phyloP scores from a whole-genome alignment of 139 green algal species.

The Chlorella sp. region DNA sequence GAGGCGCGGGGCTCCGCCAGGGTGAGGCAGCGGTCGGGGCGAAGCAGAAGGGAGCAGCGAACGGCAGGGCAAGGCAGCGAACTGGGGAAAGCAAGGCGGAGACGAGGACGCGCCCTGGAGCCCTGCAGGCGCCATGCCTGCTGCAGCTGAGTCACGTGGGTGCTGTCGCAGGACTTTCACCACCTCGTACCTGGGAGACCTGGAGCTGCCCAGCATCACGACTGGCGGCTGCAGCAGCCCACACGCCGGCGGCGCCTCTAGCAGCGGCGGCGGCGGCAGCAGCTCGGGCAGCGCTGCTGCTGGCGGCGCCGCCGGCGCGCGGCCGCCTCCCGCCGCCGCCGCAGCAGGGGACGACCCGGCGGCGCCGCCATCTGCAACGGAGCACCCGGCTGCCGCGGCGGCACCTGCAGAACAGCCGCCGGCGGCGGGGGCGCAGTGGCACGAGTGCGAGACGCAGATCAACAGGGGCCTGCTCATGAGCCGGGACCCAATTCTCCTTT shows the following conservation, averaged over 20 bases:
- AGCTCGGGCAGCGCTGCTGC: neutral
- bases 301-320: too few species aligned
- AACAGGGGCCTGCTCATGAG: slow-evolving; percentile 77
- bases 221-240: too few species aligned
- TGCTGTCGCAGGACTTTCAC: slow-evolving; percentile 75
- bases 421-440: slow-evolving; percentile 10
- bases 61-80: neutral
- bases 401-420: neutral
- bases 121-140: neutral
- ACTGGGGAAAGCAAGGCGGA: neutral
- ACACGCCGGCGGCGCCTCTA: slow-evolving; percentile 30
- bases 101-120: neutral
- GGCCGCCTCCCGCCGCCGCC: neutral
- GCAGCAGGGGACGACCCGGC: neutral
- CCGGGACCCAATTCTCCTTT: slow-evolving; percentile 90
- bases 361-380: neutral
- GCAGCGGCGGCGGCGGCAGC: too few species aligned
- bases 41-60: neutral
- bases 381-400: neutral
- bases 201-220: too few species aligned
- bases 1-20: neutral
- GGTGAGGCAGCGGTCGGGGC: neutral
- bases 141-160: neutral
- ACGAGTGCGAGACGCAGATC: slow-evolving; percentile 42
- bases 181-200: slow-evolving; percentile 78